Evolutionary conservation across 305 asterid species (phyloP), one percentile per base, ranked within the genome.

Genomic region (Fraxinus sp.): DNA sequence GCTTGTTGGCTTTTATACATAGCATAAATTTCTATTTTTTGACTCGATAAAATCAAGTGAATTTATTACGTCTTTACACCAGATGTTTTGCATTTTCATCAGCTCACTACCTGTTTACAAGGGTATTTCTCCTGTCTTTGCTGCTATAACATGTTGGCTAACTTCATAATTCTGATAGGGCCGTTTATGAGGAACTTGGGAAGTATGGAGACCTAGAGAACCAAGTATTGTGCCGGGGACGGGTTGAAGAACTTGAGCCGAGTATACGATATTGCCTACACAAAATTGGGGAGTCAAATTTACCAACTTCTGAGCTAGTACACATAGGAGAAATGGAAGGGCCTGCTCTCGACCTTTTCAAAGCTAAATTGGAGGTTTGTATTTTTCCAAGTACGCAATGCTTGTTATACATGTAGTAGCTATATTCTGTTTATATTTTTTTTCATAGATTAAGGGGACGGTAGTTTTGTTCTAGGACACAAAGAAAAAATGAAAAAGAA

Each of bases 151-250:
- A 44, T 78, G 44, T 73, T 90, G 37, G 37, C 76, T 78, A 75
- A 73, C 79, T 77, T 82, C 32, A 74, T 77, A 78, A 36, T 78
- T 71, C 85, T 83, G 78, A 80, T 83, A 96, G 99, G 91, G 98
- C 98, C 84, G 98, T 96, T 85, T 96, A 94, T 89, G 99, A 94
- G 90, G 98, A 96, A 79, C 98, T 96, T 83, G 98, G 98, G 32
- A 96, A 96, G 83, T 96, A 94, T 84, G 99, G 99, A 82, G 99
- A 94, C 86, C 88, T 91, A 82, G 98, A 96, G 84, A 94, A 90
- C 85, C 98, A 94, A 88, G 92, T 91, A 76, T 87, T 96, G 86
- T 94, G 98, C 92, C 93, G 95, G 83, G 98, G 91, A 87, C 92
- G 97, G 78, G 99, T 94, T 85, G 98, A 91, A 90, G 98, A 94